These are phyloP conservation scores for Microbotryum lychnidis-dioicae DNA, from an alignment of 1,284 basidiomycete species.

Conservation along the genomic window DNA sequence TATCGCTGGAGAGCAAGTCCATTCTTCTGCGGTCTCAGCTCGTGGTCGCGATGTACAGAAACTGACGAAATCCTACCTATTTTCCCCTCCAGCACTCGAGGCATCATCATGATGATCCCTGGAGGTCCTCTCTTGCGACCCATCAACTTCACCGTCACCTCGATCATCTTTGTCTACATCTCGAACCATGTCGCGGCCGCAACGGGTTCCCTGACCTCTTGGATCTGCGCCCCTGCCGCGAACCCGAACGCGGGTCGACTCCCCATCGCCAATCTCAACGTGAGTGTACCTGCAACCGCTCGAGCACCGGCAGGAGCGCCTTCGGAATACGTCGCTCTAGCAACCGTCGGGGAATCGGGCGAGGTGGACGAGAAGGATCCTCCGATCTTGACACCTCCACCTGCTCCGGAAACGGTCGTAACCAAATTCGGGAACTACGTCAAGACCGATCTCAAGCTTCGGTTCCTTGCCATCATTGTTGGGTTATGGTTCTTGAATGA, in stretches of 20 bases:
- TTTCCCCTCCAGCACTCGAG: slow-evolving; percentile 51
- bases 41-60: neutral
- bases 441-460: slow-evolving; percentile 16
- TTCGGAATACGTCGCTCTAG: slow-evolving; percentile 25
- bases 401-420: neutral
- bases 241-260: neutral
- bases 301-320: slow-evolving; percentile 5
- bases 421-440: slow-evolving; percentile 1
- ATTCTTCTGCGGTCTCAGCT: neutral
- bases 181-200: slow-evolving; percentile 66
- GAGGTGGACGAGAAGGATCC: neutral
- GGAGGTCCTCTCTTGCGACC: slow-evolving; percentile 58
- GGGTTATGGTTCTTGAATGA: slow-evolving; percentile 23
- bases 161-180: slow-evolving; percentile 66
- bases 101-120: slow-evolving; percentile 68
- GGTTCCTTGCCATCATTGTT: slow-evolving; percentile 11
- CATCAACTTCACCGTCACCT: slow-evolving; percentile 65
- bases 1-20: slow-evolving; percentile 60
- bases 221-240: slow-evolving; percentile 51
- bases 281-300: slow-evolving; percentile 1
- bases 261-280: neutral
- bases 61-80: too few species aligned
- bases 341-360: slow-evolving; percentile 2
- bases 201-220: slow-evolving; percentile 61
- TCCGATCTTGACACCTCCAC: neutral